phyloP scores from a whole-genome alignment of 176 grass and related monocot species.

The Otatea glauca region DNA sequence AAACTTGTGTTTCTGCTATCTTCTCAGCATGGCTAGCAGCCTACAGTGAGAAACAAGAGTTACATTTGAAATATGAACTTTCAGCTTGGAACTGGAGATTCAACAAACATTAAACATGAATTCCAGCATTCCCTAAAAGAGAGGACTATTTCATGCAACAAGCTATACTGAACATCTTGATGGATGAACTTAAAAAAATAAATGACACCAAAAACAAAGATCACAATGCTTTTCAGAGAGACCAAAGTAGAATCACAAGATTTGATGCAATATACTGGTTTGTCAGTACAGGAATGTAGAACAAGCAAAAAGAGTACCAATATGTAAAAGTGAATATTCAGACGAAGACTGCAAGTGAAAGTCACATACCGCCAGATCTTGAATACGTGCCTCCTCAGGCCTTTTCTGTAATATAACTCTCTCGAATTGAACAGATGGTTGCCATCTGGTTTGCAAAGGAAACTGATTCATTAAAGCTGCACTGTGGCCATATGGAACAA shows the following conservation, averaged over 20 bases:
- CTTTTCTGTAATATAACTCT: slow-evolving; percentile 76
- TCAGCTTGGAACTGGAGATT: slow-evolving; percentile 27
- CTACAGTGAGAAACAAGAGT: slow-evolving; percentile 57
- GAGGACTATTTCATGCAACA: slow-evolving; percentile 19
- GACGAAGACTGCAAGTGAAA: neutral
- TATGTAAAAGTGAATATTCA: neutral
- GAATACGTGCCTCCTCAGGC: slow-evolving; percentile 60
- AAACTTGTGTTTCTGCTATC: slow-evolving; percentile 54
- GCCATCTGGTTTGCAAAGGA: slow-evolving; percentile 50
- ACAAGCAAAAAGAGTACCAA: slow-evolving; percentile 15
- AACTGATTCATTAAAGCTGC: slow-evolving; percentile 31
- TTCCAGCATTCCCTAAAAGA: slow-evolving; percentile 9
- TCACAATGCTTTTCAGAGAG: slow-evolving; percentile 1
- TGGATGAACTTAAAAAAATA: slow-evolving; percentile 1
- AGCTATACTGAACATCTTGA: neutral
- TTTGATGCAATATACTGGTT: slow-evolving; percentile 6
- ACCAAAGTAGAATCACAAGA: neutral
- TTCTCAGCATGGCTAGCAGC: slow-evolving; percentile 59
- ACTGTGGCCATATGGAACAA: slow-evolving; percentile 62
- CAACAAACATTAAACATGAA: slow-evolving; percentile 22
- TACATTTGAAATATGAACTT: slow-evolving; percentile 31
- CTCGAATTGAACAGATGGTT: slow-evolving; percentile 71
- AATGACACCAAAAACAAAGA: slow-evolving; percentile 22
- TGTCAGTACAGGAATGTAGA: slow-evolving; percentile 15
- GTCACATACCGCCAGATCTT: slow-evolving; percentile 65